Evolutionary conservation across 2,329 filamentous ascomycete species (phyloP).

Genomic region (Fusarium sp.): DNA sequence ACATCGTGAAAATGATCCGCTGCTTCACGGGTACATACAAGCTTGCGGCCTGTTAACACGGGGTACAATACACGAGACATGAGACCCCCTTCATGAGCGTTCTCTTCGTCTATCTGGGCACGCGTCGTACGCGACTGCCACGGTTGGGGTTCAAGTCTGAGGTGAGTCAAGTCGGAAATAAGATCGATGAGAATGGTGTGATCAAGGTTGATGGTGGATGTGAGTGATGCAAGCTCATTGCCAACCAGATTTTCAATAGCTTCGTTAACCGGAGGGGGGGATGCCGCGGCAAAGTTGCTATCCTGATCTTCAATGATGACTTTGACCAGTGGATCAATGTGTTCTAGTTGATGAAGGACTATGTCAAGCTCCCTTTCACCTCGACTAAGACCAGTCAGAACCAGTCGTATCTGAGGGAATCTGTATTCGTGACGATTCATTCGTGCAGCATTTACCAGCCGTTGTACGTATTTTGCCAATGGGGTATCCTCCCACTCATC

Average conservation of each 20-base stretch:
- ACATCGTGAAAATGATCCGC: conserved; percentile 52
- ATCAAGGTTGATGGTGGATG: conserved; percentile 51
- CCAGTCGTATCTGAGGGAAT: conserved; percentile 48
- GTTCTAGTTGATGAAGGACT: conserved; percentile 45
- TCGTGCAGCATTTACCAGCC: conserved; percentile 50
- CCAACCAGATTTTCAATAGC: conserved; percentile 46
- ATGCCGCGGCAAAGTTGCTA: conserved; percentile 38
- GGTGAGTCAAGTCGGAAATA: conserved; percentile 53
- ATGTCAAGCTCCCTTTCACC: conserved; percentile 43
- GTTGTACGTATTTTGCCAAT: conserved; percentile 46
- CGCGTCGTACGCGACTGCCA: conserved; percentile 48
- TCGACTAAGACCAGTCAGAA: conserved; percentile 47
- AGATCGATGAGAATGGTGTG: conserved; percentile 54
- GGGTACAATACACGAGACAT: conserved; percentile 51
- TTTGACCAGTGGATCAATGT: conserved; percentile 45
- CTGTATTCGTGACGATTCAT: conserved; percentile 50
- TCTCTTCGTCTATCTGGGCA: conserved; percentile 50
- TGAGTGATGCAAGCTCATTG: conserved; percentile 46
- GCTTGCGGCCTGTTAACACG: conserved; percentile 43
- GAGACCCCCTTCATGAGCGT: conserved; percentile 40
- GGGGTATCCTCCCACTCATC: conserved; percentile 49
- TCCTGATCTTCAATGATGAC: conserved; percentile 46
- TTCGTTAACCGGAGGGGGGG: conserved; percentile 37
- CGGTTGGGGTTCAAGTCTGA: conserved; percentile 44
- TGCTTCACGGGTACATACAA: conserved; percentile 52